These are phyloP conservation scores for Trametes polyzona DNA, from an alignment of 1,284 basidiomycete genomes.

Conservation along the genomic window DNA sequence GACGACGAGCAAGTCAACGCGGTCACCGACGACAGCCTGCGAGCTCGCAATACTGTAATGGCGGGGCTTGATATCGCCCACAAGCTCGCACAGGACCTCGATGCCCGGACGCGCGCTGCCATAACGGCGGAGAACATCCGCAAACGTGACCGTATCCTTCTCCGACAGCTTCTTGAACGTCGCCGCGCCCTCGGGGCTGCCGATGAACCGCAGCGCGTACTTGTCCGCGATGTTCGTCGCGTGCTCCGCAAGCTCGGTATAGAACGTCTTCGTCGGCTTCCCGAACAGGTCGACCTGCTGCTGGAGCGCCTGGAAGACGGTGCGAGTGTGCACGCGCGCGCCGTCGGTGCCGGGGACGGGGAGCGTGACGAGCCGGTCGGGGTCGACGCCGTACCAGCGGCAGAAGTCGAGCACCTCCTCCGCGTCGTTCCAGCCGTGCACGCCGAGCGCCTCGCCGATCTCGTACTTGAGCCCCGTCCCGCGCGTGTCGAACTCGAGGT, in stretches of 20 bases:
- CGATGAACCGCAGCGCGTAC: slow-evolving; percentile 90
- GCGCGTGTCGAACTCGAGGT: slow-evolving; percentile 93
- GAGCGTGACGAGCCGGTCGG: slow-evolving; percentile 82
- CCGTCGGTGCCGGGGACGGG: slow-evolving; percentile 68
- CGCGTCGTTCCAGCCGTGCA: slow-evolving; percentile 98
- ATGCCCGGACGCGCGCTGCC: slow-evolving; percentile 81
- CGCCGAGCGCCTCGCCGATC: slow-evolving; percentile 95
- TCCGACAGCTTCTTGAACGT: slow-evolving; percentile 97
- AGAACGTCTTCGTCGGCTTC: slow-evolving; percentile 95
- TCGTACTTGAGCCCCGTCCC: slow-evolving; percentile 95
- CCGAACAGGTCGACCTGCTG: slow-evolving; percentile 98
- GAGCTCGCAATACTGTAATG: slow-evolving; percentile 98
- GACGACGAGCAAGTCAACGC: slow-evolving; percentile 93
- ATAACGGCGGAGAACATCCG: slow-evolving; percentile 85
- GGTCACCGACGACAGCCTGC: slow-evolving; percentile 92
- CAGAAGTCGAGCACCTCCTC: slow-evolving; percentile 91
- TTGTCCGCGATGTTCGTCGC: slow-evolving; percentile 78
- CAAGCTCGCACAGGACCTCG: slow-evolving; percentile 83
- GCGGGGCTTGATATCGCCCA: slow-evolving; percentile 95
- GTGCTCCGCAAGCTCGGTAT: slow-evolving; percentile 82
- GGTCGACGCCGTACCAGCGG: slow-evolving; percentile 88
- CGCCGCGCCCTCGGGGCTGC: slow-evolving; percentile 86
- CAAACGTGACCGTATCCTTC: slow-evolving; percentile 94
- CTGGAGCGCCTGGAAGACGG: slow-evolving; percentile 94
- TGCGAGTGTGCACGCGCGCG: slow-evolving; percentile 77